Evolutionary conservation across 805 yeast species (phyloP).

Genomic region (Saccharomyces kudriavzevii): DNA sequence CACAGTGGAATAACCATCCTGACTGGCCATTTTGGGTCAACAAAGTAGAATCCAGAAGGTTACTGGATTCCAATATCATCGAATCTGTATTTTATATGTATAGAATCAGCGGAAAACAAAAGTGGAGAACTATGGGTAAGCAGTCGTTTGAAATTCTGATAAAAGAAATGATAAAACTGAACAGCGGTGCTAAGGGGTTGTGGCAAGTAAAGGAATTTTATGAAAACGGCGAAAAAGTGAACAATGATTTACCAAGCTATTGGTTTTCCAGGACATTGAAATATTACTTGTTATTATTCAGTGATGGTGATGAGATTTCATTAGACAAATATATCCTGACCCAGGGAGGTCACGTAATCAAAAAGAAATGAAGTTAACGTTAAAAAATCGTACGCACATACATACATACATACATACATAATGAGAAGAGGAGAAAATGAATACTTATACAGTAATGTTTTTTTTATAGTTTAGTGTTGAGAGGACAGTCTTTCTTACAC

Average conservation of each 20-base stretch:
- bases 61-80: slow-evolving; percentile 54
- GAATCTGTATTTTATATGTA: slow-evolving; percentile 54
- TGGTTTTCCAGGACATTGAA: slow-evolving; percentile 57
- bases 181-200: slow-evolving; percentile 34
- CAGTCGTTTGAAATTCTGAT: slow-evolving; percentile 37
- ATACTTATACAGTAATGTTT: slow-evolving; percentile 1
- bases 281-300: slow-evolving; percentile 44
- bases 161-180: slow-evolving; percentile 20
- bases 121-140: slow-evolving; percentile 52
- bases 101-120: slow-evolving; percentile 50
- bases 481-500: slow-evolving; percentile 32
- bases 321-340: slow-evolving; percentile 50
- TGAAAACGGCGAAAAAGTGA: slow-evolving; percentile 28
- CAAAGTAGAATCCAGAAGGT: slow-evolving; percentile 31
- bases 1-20: slow-evolving; percentile 23
- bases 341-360: slow-evolving; percentile 57
- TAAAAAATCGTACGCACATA: neutral
- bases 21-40: slow-evolving; percentile 30
- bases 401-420: neutral
- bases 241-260: slow-evolving; percentile 36
- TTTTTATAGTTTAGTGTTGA: neutral
- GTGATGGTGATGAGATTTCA: slow-evolving; percentile 36
- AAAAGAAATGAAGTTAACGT: slow-evolving; percentile 12
- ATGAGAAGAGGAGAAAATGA: neutral
- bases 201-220: slow-evolving; percentile 31